Percentiles rank a stretch among this genome's conserved stretches.
phyloP scores from a whole-genome alignment of 1,284 basidiomycete species.

The Fistulinella cinereoalba region DNA sequence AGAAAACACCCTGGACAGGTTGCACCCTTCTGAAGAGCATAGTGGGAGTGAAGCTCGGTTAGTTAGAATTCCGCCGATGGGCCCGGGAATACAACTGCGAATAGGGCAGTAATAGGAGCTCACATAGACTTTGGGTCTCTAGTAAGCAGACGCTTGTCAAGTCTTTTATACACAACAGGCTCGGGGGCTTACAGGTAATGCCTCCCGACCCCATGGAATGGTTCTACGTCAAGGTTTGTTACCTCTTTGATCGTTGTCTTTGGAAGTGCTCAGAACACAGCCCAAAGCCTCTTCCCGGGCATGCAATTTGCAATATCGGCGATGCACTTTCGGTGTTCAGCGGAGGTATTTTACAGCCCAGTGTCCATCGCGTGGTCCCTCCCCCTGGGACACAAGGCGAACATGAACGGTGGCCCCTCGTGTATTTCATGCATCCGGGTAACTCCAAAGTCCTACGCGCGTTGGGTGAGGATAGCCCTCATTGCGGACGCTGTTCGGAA shows the following conservation, averaged over 20 bases:
- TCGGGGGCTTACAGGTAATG: neutral
- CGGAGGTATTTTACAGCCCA: neutral
- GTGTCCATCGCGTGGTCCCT: neutral
- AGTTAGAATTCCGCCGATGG: neutral
- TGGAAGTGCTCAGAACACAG: neutral
- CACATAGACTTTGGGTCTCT: neutral
- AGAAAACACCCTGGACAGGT: neutral
- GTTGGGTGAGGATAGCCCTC: neutral
- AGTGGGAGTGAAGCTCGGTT: neutral
- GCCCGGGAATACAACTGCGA: neutral
- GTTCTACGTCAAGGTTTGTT: neutral
- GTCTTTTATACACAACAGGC: neutral
- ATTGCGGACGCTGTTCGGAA: neutral
- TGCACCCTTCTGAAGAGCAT: neutral
- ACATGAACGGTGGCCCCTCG: neutral
- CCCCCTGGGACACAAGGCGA: neutral
- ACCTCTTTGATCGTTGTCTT: neutral
- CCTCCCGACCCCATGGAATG: neutral
- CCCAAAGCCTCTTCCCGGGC: neutral
- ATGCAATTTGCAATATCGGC: neutral
- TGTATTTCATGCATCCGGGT: neutral
- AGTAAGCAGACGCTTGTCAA: neutral
- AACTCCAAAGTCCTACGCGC: neutral
- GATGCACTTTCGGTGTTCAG: neutral
- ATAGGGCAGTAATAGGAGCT: neutral